phyloP scores from a whole-genome alignment of 2,329 filamentous ascomycete species.

The Allantophomopsis cytisporea region DNA sequence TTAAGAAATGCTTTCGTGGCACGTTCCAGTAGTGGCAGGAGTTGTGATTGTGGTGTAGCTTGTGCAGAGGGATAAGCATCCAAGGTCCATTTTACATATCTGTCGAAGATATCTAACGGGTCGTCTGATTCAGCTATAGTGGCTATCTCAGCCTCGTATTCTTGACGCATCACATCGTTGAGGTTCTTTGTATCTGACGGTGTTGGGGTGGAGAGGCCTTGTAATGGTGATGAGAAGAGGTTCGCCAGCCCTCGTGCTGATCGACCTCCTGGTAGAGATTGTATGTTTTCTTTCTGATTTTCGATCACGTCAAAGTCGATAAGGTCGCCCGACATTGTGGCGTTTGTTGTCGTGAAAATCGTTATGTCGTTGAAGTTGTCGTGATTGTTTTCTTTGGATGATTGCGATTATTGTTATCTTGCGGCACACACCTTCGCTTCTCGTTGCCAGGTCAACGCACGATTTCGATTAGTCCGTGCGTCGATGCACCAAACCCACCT shows the following conservation, averaged over 20 bases:
- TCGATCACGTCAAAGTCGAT: slow-evolving; percentile 88
- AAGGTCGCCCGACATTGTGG: slow-evolving; percentile 27
- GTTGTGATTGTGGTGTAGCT: slow-evolving; percentile 80
- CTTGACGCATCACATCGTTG: slow-evolving; percentile 66
- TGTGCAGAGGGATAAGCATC: slow-evolving; percentile 92
- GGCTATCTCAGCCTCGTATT: slow-evolving; percentile 75
- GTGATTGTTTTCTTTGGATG: too few species aligned
- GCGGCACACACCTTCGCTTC: too few species aligned
- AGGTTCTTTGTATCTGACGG: slow-evolving; percentile 62
- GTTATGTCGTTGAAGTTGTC: too few species aligned
- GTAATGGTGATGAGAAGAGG: slow-evolving; percentile 52
- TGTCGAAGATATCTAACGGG: slow-evolving; percentile 87
- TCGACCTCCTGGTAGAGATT: slow-evolving; percentile 74
- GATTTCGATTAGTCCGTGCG: too few species aligned
- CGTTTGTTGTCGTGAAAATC: too few species aligned
- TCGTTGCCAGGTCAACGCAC: too few species aligned
- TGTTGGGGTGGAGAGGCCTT: slow-evolving; percentile 46
- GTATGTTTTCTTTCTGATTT: slow-evolving; percentile 95
- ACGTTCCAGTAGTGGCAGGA: slow-evolving; percentile 79
- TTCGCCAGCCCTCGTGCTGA: slow-evolving; percentile 83
- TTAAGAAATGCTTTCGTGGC: slow-evolving; percentile 82
- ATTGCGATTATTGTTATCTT: too few species aligned
- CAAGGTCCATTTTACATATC: slow-evolving; percentile 94
- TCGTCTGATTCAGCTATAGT: slow-evolving; percentile 80
- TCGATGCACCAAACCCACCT: too few species aligned